Percentiles rank a stretch among this genome's conserved stretches.
phyloP scores from a whole-genome alignment of 306 rosid species.

The Trichosanthes cucumerina region DNA sequence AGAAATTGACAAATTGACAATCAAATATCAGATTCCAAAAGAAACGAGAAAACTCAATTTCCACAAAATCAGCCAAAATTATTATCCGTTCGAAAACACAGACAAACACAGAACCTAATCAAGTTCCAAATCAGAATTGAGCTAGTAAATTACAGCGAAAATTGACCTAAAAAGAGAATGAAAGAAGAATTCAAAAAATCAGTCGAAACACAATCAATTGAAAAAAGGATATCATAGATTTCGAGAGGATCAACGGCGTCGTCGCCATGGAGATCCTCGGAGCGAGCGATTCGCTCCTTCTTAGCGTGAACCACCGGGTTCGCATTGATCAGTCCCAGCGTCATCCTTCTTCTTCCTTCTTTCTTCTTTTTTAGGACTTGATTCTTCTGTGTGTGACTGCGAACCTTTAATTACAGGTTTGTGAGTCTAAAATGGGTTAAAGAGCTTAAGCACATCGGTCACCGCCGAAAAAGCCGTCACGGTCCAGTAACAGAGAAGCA shows the following conservation, averaged over 20 bases:
- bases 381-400: neutral
- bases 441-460: neutral
- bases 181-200: neutral
- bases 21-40: neutral
- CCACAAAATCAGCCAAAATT: neutral
- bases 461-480: neutral
- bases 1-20: neutral
- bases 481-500: neutral
- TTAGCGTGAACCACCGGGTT: conserved; percentile 94
- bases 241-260: conserved; percentile 89
- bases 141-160: neutral
- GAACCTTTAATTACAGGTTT: neutral
- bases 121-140: neutral
- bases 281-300: conserved; percentile 71
- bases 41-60: neutral
- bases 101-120: neutral
- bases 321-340: conserved; percentile 90
- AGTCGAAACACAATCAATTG: neutral
- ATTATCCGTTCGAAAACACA: neutral
- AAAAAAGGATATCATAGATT: conserved; percentile 80
- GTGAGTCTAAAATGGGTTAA: neutral
- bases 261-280: conserved; percentile 49
- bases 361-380: no score
- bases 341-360: conserved; percentile 36
- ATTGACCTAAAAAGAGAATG: neutral